phyloP scores from a whole-genome alignment of 106 monocot species.

The Acorus calamus region DNA sequence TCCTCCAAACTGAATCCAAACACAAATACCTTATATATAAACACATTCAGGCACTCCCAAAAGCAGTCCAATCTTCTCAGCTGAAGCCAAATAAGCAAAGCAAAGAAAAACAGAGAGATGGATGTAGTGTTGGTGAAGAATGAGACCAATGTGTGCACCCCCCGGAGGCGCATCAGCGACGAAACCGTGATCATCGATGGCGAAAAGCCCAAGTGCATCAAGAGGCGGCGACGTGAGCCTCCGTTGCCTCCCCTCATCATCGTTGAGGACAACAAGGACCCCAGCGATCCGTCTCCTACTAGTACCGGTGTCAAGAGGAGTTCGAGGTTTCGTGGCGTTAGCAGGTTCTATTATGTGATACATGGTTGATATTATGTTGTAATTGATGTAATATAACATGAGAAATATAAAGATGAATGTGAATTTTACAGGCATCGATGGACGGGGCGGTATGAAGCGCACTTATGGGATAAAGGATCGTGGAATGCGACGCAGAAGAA shows the following conservation, averaged over 20 bases:
- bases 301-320: conserved; percentile 16
- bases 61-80: too few relatives aligned
- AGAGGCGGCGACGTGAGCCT: conserved; percentile 21
- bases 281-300: background rate
- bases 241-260: background rate
- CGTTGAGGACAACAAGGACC: background rate
- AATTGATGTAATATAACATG: too few relatives aligned
- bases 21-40: too few relatives aligned
- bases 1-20: too few relatives aligned
- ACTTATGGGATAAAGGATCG: conserved; percentile 17
- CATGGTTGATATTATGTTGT: too few relatives aligned
- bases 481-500: conserved; percentile 17
- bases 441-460: conserved; percentile 17
- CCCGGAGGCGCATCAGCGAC: background rate
- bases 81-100: too few relatives aligned
- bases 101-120: background rate
- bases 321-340: conserved; percentile 31
- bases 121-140: conserved; percentile 16
- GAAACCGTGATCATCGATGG: background rate
- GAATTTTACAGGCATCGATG: conserved; percentile 12
- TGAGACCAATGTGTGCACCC: conserved; percentile 3
- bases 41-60: too few relatives aligned
- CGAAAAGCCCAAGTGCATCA: conserved; percentile 5
- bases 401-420: too few relatives aligned
- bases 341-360: conserved; percentile 7